phyloP scores from a whole-genome alignment of 2,329 filamentous ascomycete genomes.

The Verticillium tricorpus region DNA sequence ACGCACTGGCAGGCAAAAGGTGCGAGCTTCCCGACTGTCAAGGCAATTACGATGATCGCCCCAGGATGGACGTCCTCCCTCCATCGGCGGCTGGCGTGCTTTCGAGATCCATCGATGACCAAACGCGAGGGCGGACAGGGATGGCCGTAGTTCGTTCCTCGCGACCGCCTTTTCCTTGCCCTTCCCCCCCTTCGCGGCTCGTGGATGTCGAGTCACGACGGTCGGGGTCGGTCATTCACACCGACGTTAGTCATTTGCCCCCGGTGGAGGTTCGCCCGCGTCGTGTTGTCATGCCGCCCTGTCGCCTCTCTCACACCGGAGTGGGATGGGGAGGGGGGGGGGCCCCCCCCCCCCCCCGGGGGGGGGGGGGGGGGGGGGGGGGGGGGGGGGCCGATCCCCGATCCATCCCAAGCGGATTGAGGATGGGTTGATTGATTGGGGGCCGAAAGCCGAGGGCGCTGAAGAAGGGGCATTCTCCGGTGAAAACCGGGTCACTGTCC shows the following conservation, averaged over 20 bases:
- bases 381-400: not conserved
- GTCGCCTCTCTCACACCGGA: not conserved
- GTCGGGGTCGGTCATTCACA: not conserved
- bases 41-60: not conserved
- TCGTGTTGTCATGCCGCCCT: not conserved
- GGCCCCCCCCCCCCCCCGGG: no score
- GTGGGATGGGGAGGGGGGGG: not conserved
- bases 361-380: not conserved
- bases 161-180: not conserved
- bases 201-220: not conserved
- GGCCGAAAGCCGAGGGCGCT: not conserved
- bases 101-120: not conserved
- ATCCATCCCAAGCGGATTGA: not conserved
- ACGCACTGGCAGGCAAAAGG: no score
- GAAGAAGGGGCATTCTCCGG: not conserved
- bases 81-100: not conserved
- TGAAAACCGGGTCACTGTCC: not conserved
- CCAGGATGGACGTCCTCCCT: not conserved
- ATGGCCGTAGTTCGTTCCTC: not conserved
- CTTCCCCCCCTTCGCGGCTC: not conserved
- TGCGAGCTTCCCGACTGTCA: not conserved
- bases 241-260: not conserved
- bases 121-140: not conserved
- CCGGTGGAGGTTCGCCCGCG: not conserved
- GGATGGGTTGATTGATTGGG: not conserved